phyloP scores from a whole-genome alignment of 768 basidiomycete species.

The Suillus decipiens region DNA sequence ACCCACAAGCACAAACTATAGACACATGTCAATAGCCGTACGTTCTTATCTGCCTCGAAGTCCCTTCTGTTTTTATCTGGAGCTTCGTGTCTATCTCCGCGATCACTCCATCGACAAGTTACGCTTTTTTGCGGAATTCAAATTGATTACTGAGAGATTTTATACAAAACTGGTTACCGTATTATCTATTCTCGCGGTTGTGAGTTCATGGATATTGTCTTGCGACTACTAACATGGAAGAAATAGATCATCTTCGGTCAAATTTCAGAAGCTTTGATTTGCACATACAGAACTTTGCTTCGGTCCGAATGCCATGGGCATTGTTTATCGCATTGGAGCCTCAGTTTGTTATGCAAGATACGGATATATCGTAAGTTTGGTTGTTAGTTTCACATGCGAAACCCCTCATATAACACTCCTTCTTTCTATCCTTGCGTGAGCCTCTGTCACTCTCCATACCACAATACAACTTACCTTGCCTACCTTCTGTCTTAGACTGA shows the following conservation, averaged over 20 bases:
- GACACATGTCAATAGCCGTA: neutral
- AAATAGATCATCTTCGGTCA: neutral
- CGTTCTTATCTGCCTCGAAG: neutral
- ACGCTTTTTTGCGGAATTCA: neutral
- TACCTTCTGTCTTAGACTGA: neutral
- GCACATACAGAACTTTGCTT: neutral
- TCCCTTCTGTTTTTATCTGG: neutral
- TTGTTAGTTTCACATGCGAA: neutral
- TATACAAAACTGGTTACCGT: neutral
- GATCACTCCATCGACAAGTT: neutral
- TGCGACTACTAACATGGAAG: neutral
- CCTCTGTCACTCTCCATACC: neutral
- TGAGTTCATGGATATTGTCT: neutral
- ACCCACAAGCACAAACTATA: neutral
- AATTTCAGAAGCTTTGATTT: neutral
- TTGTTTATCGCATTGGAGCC: no score
- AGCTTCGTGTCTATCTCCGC: constrained; percentile 1
- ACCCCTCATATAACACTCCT: neutral
- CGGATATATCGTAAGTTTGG: neutral
- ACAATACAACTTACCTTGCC: neutral
- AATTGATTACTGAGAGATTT: neutral
- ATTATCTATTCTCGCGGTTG: neutral
- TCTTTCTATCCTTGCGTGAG: neutral
- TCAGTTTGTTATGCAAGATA: no score
- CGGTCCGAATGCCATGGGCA: neutral